Percentiles rank a stretch among this genome's conserved stretches.
Evolutionary conservation across 805 yeast genomes (phyloP).

Genomic region (Metschnikowia gelsemii): DNA sequence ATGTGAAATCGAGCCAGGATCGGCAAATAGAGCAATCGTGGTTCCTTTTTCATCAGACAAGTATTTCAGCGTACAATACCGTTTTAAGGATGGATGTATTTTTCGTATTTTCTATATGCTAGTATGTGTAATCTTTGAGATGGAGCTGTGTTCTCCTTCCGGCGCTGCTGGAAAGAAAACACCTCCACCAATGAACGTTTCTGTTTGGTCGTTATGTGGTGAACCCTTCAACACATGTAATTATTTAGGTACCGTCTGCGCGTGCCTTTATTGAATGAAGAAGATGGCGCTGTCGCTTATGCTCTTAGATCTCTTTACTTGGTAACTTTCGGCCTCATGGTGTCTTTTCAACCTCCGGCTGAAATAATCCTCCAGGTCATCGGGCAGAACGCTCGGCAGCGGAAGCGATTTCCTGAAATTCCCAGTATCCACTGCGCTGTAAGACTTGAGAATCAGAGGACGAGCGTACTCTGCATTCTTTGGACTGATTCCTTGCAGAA

Average conservation of each 20-base stretch:
- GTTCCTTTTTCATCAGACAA: too few species aligned
- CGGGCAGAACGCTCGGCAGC: slow-evolving; percentile 23
- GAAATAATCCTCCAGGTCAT: slow-evolving; percentile 11
- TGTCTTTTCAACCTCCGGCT: slow-evolving; percentile 9
- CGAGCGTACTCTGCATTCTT: slow-evolving; percentile 9
- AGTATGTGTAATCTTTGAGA: slow-evolving; percentile 1
- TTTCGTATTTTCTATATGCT: slow-evolving; percentile 11
- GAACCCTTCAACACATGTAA: too few species aligned
- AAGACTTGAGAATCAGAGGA: slow-evolving; percentile 10
- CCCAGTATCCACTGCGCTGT: slow-evolving; percentile 21
- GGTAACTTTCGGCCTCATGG: slow-evolving; percentile 10
- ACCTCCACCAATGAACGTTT: too few species aligned
- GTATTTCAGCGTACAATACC: too few species aligned
- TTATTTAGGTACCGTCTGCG: background rate
- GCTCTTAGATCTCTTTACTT: slow-evolving; percentile 17
- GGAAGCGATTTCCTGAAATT: slow-evolving; percentile 15
- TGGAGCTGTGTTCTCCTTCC: background rate
- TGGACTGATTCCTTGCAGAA: slow-evolving; percentile 24
- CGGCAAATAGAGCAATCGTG: too few species aligned
- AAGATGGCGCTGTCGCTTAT: slow-evolving; percentile 13
- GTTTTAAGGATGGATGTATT: background rate
- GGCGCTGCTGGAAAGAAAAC: slow-evolving; percentile 9
- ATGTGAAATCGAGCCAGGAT: too few species aligned
- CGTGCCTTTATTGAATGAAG: slow-evolving; percentile 12
- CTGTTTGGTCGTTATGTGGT: too few species aligned